Percentiles rank a stretch among this genome's conserved stretches.
These are phyloP conservation scores for Gamarada debralockiae DNA, from an alignment of 495 filamentous ascomycete species.

Conservation along the genomic window DNA sequence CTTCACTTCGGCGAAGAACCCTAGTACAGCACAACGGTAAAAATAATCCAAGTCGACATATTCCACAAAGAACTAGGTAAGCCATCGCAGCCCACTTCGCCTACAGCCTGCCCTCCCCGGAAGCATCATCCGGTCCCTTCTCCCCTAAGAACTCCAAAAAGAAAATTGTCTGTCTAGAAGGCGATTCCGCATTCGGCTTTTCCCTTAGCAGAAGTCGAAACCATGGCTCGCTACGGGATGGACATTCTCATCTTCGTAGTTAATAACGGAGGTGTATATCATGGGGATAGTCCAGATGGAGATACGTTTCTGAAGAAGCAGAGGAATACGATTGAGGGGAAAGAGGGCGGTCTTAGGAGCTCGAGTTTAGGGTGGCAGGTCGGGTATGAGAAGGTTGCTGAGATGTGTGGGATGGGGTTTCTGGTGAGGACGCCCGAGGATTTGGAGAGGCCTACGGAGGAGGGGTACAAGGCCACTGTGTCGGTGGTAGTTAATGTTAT, in stretches of 20 bases:
- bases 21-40: too few relatives aligned
- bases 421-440: slow-evolving; percentile 51
- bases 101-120: slow-evolving; percentile 43
- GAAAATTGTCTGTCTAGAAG: slow-evolving; percentile 60
- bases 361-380: slow-evolving; percentile 57
- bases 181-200: slow-evolving; percentile 62
- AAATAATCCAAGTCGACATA: slow-evolving; percentile 61
- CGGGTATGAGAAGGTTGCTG: slow-evolving; percentile 55
- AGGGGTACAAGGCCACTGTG: slow-evolving; percentile 44
- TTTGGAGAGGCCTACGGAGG: slow-evolving; percentile 45
- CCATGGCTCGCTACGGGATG: slow-evolving; percentile 59
- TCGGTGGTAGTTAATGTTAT: slow-evolving; percentile 58
- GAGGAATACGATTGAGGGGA: background rate
- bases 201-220: slow-evolving; percentile 61
- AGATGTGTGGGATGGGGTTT: slow-evolving; percentile 51
- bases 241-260: slow-evolving; percentile 59
- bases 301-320: slow-evolving; percentile 32
- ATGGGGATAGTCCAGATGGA: slow-evolving; percentile 40
- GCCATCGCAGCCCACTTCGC: slow-evolving; percentile 59
- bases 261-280: slow-evolving; percentile 64
- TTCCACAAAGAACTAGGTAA: slow-evolving; percentile 67
- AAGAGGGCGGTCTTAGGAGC: slow-evolving; percentile 37
- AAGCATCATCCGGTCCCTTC: slow-evolving; percentile 24
- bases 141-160: slow-evolving; percentile 35
- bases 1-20: too few relatives aligned